Conservation (phyloP, 371 early-diverging fungal species). For the Mucor velutinosus region DNA sequence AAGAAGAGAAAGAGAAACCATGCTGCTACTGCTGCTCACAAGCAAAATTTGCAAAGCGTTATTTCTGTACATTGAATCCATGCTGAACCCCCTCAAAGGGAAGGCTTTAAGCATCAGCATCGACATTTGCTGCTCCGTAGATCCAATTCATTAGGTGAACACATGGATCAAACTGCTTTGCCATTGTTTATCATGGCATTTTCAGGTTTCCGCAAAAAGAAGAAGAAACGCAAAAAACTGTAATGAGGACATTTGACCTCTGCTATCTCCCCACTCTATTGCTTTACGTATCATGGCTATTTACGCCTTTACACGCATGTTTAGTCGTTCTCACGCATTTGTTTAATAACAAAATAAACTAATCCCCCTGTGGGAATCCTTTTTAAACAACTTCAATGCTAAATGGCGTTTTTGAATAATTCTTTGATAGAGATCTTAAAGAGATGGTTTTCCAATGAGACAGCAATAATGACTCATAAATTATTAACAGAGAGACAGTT, state of each 20-base stretch:
- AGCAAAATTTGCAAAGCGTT: background rate
- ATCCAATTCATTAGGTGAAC: background rate
- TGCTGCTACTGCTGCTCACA: constrained; percentile 3
- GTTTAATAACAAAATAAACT: constrained; percentile 4
- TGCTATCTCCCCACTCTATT: constrained; percentile 8
- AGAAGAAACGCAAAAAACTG: constrained; percentile 17
- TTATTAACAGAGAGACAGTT: background rate
- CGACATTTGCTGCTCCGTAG: background rate
- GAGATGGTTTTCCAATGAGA: background rate
- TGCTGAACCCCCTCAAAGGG: background rate
- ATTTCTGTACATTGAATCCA: constrained; percentile 27
- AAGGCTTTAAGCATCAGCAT: background rate
- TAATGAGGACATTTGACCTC: background rate
- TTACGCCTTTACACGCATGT: background rate
- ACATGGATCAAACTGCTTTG: background rate
- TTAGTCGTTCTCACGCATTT: background rate
- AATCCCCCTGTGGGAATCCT: background rate
- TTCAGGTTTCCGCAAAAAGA: constrained; percentile 8
- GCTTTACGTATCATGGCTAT: background rate
- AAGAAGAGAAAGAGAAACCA: constrained; percentile 29
- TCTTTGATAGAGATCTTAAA: background rate
- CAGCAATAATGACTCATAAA: background rate
- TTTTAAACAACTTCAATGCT: background rate
- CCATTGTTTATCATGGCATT: background rate
- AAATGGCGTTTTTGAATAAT: background rate